Conservation (phyloP, 352 stramenopile species). For the Blastocystis sp. region DNA sequence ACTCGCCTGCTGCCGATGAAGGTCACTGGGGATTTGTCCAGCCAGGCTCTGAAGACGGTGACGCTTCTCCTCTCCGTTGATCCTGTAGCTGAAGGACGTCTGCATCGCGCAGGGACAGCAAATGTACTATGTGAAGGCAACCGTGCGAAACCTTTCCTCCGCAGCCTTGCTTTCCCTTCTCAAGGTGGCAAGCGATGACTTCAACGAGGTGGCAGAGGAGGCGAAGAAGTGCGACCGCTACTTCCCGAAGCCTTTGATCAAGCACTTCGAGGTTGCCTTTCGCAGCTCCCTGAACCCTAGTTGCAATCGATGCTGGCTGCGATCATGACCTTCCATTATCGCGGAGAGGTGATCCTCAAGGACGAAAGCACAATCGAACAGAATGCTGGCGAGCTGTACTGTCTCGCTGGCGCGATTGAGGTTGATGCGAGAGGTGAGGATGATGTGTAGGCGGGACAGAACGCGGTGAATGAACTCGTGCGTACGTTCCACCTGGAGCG, state of each 20-base stretch:
- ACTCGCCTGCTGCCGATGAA: neutral
- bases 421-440: neutral
- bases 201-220: neutral
- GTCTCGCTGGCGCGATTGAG: neutral
- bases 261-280: constrained; percentile 20
- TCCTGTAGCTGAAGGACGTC: neutral
- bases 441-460: neutral
- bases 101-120: constrained; percentile 36
- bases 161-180: neutral
- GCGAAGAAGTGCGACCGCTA: neutral
- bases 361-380: neutral
- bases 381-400: constrained; percentile 1
- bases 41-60: neutral
- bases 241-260: neutral
- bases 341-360: neutral
- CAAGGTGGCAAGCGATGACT: neutral
- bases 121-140: constrained; percentile 14
- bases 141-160: neutral
- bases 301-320: neutral
- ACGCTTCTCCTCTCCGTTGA: neutral
- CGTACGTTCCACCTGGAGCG: constrained; percentile 2
- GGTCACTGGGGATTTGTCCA: neutral
- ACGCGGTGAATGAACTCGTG: neutral
- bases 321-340: neutral
- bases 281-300: neutral